phyloP scores from a whole-genome alignment of 2,329 filamentous ascomycete genomes.

The Claviceps cyperi region DNA sequence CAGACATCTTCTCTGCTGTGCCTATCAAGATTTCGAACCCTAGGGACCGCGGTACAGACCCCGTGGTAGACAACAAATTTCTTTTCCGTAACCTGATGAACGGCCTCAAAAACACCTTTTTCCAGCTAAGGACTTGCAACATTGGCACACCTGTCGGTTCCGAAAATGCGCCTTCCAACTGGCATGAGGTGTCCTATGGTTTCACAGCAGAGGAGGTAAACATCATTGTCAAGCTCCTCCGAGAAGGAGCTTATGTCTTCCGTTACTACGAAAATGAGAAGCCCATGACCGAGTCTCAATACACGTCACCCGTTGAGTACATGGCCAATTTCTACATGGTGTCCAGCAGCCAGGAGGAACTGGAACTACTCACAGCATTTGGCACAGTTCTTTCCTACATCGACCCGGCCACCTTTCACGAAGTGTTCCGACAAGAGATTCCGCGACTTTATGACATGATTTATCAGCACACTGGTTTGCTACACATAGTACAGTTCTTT shows the following conservation, averaged over 20 bases:
- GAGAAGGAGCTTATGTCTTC: constrained; percentile 91
- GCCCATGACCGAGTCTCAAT: constrained; percentile 53
- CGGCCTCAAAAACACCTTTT: constrained; percentile 91
- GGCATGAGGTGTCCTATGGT: constrained; percentile 89
- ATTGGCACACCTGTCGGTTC: constrained; percentile 57
- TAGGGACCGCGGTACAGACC: constrained; percentile 75
- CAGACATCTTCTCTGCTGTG: constrained; percentile 91
- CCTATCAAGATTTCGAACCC: constrained; percentile 93
- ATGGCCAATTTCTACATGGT: constrained; percentile 93
- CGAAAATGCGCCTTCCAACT: constrained; percentile 70
- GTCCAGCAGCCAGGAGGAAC: constrained; percentile 88
- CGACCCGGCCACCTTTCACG: constrained; percentile 94
- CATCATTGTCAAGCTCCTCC: constrained; percentile 92
- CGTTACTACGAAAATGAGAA: constrained; percentile 92
- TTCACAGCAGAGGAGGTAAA: constrained; percentile 96
- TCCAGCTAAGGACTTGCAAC: constrained; percentile 85
- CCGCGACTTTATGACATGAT: constrained; percentile 95
- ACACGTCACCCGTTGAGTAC: constrained; percentile 74
- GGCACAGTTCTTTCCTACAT: constrained; percentile 98
- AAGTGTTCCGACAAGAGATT: constrained; percentile 96
- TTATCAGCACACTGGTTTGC: constrained; percentile 84
- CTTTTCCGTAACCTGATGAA: constrained; percentile 94
- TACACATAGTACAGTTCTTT: constrained; percentile 96
- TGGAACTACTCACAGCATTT: constrained; percentile 92
- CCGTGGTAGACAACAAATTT: constrained; percentile 94